Base-by-base conservation (phyloP, 1,139 yeast species). In the Pichia sp. region DNA sequence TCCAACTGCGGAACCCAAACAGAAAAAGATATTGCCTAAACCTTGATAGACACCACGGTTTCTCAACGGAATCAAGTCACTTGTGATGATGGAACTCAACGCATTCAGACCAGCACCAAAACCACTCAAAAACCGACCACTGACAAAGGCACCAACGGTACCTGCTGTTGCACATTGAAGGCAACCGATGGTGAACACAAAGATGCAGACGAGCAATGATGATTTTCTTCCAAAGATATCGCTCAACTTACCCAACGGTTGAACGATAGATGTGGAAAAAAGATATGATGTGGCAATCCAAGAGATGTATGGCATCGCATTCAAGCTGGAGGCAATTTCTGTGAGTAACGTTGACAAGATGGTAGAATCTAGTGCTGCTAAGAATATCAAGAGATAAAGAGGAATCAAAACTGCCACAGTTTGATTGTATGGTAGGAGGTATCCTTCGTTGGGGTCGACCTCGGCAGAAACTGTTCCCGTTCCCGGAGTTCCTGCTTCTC, bases 181-280 rank as follows among this genome's bases (percentile, higher is more conserved):
- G 60, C 85, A 79, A 10, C 87, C 88, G 19, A 78, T 34, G 0
- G 77, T 78, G 59, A 83, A 83, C 40, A 72, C 61, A 4, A 67
- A 51, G 53, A 79, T 78, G 60, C 82, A 77, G 43, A 78, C 66
- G 7, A 82, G 60, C 42, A 83, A 67, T 53, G 79, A 66, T 7
- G 71, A 65, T 63, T 80, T 85, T 60, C 96, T 76, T 21, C 96
- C 96, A 66, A 85, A 88, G 44, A 89, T 87, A 62, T 89, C 96
- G 3, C 95, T 84, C 34, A 90, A 68, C 63, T 88, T 89, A 23
- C 96, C 96, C 23, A 90, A 69, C 1, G 96, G 96, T 67, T 82
- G 87, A 59, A 82, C 79, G 2, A 85, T 82, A 0, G 85, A 78
- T 52, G 80, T 78, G 5, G 86, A 74, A n/a, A 82, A 66, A 46